phyloP scores from a whole-genome alignment of 2,329 filamentous ascomycete species.

The Hypoxylon sp. region DNA sequence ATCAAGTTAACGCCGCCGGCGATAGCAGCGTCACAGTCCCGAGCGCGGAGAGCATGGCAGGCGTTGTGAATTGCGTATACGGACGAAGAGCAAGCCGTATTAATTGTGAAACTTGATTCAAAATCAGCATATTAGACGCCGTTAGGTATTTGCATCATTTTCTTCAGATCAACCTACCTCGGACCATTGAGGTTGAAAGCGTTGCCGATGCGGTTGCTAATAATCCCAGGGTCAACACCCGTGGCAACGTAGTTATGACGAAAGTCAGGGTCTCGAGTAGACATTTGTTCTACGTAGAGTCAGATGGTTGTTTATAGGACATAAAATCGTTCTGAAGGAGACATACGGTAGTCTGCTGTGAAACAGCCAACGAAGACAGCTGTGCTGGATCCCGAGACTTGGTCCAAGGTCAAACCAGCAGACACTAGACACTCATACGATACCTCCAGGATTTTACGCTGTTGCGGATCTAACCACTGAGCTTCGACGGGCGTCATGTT shows the following conservation, averaged over 20 bases:
- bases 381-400: constrained; percentile 47
- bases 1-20: constrained; percentile 56
- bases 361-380: constrained; percentile 48
- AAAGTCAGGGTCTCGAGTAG: constrained; percentile 44
- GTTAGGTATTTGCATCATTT: background rate
- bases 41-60: constrained; percentile 44
- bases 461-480: constrained; percentile 58
- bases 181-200: constrained; percentile 55
- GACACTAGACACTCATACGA: constrained; percentile 58
- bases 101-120: constrained; percentile 42
- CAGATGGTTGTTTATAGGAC: background rate
- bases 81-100: constrained; percentile 56
- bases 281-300: constrained; percentile 47
- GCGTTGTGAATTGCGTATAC: constrained; percentile 53
- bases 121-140: background rate
- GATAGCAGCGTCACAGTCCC: constrained; percentile 53
- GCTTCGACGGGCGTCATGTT: constrained; percentile 56
- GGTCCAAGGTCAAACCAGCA: constrained; percentile 52
- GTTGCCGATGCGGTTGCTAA: constrained; percentile 55
- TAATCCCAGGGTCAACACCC: constrained; percentile 54
- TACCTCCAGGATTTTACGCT: constrained; percentile 56
- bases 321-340: background rate
- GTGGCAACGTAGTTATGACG: constrained; percentile 49
- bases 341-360: constrained; percentile 44
- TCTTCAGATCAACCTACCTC: constrained; percentile 28